phyloP scores from a whole-genome alignment of 192 early-diverging fungal species.

The Thoreauomyces humboldtii region DNA sequence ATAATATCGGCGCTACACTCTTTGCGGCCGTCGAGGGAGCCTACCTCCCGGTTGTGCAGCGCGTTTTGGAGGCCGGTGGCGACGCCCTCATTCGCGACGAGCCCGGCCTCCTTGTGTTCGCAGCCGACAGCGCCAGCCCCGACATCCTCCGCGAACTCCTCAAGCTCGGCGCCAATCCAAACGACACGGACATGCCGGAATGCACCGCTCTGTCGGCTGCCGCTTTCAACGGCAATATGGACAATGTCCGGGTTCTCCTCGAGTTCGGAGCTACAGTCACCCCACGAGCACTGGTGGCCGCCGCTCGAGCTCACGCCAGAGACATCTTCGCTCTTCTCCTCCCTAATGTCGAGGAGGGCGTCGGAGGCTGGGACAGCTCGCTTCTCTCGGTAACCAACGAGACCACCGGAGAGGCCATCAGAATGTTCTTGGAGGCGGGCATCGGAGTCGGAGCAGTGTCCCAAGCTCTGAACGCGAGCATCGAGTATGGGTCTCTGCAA shows the following conservation, averaged over 20 bases:
- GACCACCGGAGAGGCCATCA: not conserved
- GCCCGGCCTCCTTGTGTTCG: not conserved
- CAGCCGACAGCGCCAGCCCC: not conserved
- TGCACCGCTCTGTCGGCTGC: constrained; percentile 5
- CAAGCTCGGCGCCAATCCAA: not conserved
- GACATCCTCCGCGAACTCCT: not conserved
- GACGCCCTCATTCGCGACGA: not conserved
- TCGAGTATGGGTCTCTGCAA: not conserved
- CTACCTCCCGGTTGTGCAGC: not conserved
- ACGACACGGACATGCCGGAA: constrained; percentile 4
- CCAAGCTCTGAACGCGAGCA: not conserved
- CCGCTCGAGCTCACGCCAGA: not conserved
- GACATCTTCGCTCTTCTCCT: not conserved
- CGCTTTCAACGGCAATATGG: not conserved
- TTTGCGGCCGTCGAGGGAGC: not conserved
- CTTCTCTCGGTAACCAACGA: not conserved
- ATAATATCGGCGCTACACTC: constrained; percentile 3
- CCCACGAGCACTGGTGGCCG: not conserved
- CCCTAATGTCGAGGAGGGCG: not conserved
- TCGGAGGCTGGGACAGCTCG: not conserved
- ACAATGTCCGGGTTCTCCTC: not conserved
- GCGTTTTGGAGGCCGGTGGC: not conserved
- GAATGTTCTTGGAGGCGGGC: not conserved
- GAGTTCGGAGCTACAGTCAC: not conserved
- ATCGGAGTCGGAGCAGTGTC: not conserved